Evolutionary conservation across 441 rosid species (phyloP).

Genomic region (Eugenia klotzschiana): DNA sequence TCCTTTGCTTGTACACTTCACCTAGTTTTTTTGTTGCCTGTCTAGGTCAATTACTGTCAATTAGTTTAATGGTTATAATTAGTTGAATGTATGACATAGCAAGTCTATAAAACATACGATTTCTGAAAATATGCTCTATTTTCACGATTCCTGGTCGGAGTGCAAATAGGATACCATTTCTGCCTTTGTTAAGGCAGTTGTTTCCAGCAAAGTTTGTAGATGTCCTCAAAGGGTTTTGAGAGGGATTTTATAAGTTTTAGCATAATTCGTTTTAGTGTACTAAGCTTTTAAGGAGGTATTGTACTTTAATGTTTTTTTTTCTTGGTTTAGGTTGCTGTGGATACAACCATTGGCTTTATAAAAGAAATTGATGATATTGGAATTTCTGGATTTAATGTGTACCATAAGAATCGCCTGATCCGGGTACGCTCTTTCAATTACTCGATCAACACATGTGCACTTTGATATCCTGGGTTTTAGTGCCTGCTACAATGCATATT

Average conservation of each 20-base stretch:
- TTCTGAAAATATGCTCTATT: neutral
- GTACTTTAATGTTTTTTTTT: neutral
- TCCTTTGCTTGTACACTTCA: neutral
- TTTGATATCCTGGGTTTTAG: neutral
- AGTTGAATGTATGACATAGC: neutral
- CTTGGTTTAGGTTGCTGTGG: slow-evolving; percentile 36
- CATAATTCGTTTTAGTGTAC: neutral
- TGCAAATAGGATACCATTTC: neutral
- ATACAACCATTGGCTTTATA: slow-evolving; percentile 69
- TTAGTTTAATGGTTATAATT: neutral
- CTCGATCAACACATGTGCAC: neutral
- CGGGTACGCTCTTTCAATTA: slow-evolving; percentile 31
- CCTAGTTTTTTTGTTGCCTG: neutral
- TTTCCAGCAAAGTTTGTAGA: neutral
- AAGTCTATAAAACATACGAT: neutral
- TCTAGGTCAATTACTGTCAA: neutral
- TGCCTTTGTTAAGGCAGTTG: neutral
- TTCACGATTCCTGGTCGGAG: neutral
- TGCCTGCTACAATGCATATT: neutral
- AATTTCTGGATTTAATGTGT: slow-evolving; percentile 63
- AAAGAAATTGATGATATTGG: slow-evolving; percentile 56
- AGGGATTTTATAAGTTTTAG: neutral
- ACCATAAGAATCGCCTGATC: slow-evolving; percentile 91
- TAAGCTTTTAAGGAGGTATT: neutral
- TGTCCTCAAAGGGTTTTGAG: neutral